Evolutionary conservation across 768 basidiomycete genomes (phyloP), one percentile per base, ranked within the genome.

Genomic region (Leccinellum albellum): DNA sequence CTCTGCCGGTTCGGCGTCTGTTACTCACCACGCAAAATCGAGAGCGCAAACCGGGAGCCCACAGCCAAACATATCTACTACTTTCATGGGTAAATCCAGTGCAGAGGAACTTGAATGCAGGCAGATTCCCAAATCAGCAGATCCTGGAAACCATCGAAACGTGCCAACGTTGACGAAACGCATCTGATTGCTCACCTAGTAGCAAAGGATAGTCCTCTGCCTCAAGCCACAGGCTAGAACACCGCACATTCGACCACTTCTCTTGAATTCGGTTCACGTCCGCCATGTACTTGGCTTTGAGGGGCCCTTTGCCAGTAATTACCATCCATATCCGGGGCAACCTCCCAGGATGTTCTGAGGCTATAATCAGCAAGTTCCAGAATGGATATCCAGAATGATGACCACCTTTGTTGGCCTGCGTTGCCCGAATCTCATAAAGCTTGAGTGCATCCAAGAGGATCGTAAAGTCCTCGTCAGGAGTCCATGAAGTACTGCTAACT

Each of bases 51-150:
- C 97, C 0, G 96, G 96, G 55, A 98, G 77, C 5, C 88, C 88
- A 64, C 95, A 98, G 4, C 97, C 97, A 75, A 98, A 98, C 96
- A 98, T 98, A 71, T 99, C 97, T 7, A 99, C 94, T 5, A 99
- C 86, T 72, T 99, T 99, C 97, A 99, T 99, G 3, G 97, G 97
- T 54, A 99, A 76, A 73, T 99, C 97, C 55, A 94, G 74, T 1
- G 83, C 89, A 2, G 92, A 95, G 0, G 92, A 93, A 70, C 92
- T 95, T 6, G 85, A 83, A 74, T 99, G 97, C 50, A 99, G 74
- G 59, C 86, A 94, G 56, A 98, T 82, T 3, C 97, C 97, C 40
- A 99, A 64, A 71, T 99, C 94, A 10, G 94, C 92, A 4, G 91
- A 88, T 31, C 94, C 92, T 93, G 60, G 6, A 32, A 46, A 54